A percentile compares a stretch with the other conserved stretches of the same genome.
phyloP scores from a whole-genome alignment of 164 flowering plant species.

The Piper betle region DNA sequence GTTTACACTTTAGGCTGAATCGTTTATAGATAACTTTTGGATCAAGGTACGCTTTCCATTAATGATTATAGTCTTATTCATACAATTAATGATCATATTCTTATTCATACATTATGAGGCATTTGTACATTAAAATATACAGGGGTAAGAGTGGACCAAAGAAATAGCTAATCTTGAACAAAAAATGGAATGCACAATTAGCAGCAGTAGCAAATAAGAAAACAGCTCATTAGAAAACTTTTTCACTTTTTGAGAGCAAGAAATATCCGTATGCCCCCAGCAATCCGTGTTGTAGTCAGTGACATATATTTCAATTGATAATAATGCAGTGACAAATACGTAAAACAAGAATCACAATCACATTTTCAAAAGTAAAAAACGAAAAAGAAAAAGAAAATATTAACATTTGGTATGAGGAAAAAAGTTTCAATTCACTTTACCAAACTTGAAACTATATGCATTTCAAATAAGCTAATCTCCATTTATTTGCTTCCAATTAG shows the following conservation, averaged over 20 bases:
- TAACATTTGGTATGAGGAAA: neutral
- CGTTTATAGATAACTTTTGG: constrained; percentile 7
- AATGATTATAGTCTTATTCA: constrained; percentile 27
- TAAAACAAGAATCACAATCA: constrained; percentile 11
- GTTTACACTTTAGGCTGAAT: too few species aligned
- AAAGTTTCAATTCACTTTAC: too few species aligned
- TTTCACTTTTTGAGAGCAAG: neutral
- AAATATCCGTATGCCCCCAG: neutral
- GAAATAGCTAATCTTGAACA: neutral
- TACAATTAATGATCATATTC: constrained; percentile 2
- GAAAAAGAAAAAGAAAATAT: neutral
- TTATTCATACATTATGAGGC: constrained; percentile 10
- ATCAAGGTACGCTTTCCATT: constrained; percentile 16
- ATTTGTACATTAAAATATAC: neutral
- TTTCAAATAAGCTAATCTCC: neutral
- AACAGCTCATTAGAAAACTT: neutral
- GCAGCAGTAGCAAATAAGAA: neutral
- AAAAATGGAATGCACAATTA: neutral
- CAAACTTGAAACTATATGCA: too few species aligned
- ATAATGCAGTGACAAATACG: constrained; percentile 1
- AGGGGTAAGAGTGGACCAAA: neutral
- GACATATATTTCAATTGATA: constrained; percentile 27
- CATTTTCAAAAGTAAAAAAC: neutral
- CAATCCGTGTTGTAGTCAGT: too few species aligned
- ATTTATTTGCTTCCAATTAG: neutral